phyloP scores from a whole-genome alignment of 345 rosid species.

The Gossypium rotundifolium region DNA sequence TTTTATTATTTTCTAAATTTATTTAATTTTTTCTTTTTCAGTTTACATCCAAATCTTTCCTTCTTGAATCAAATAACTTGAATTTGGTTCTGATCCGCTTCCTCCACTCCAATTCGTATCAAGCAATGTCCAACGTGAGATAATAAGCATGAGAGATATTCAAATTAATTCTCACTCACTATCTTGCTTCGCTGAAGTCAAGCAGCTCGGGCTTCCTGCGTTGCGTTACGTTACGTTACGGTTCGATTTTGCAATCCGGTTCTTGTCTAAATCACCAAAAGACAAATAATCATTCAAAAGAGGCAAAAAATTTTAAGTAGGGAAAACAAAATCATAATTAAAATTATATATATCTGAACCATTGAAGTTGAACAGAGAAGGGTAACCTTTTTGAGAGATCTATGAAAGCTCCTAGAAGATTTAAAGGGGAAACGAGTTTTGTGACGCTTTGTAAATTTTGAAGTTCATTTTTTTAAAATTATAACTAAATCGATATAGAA shows the following conservation, averaged over 20 bases:
- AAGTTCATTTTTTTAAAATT: too few relatives aligned
- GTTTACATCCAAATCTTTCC: too few relatives aligned
- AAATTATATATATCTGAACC: neutral
- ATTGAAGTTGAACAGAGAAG: neutral
- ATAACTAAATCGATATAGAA: too few relatives aligned
- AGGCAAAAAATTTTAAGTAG: neutral
- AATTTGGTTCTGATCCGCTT: too few relatives aligned
- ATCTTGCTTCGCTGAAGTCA: constrained; percentile 75
- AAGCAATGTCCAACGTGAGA: neutral
- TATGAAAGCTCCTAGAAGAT: constrained; percentile 74
- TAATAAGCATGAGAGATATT: neutral
- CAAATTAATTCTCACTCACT: constrained; percentile 30
- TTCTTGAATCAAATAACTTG: too few relatives aligned
- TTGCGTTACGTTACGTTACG: constrained; percentile 39
- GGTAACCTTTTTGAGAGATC: constrained; percentile 53
- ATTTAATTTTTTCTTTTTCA: too few relatives aligned
- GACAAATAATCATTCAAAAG: neutral
- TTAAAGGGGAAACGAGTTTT: constrained; percentile 73
- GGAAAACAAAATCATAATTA: neutral
- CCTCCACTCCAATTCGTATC: too few relatives aligned
- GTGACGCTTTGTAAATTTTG: constrained; percentile 39
- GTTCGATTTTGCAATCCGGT: constrained; percentile 56
- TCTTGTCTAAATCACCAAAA: constrained; percentile 39
- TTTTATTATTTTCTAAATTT: too few relatives aligned
- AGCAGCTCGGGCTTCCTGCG: constrained; percentile 62